These are phyloP conservation scores for Cadophora luteo-olivacea DNA, from an alignment of 2,329 filamentous ascomycete species.

Conservation along the genomic window DNA sequence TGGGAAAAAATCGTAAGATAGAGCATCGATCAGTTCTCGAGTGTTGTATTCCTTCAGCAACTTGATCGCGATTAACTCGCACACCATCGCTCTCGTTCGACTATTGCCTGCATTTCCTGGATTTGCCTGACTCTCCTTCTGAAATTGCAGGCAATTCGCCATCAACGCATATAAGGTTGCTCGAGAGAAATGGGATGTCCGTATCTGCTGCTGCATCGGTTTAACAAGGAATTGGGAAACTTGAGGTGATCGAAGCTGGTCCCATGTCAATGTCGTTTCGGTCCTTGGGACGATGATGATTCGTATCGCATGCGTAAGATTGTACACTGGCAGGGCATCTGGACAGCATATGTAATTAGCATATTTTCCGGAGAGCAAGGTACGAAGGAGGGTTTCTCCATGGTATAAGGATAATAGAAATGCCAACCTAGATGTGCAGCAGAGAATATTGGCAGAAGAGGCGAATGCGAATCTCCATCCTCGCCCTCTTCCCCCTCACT, in stretches of 20 bases:
- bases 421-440: conserved; percentile 74
- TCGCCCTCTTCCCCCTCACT: conserved; percentile 47
- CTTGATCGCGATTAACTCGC: conserved; percentile 89
- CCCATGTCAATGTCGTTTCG: conserved; percentile 93
- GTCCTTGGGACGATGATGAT: conserved; percentile 83
- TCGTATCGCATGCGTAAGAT: conserved; percentile 87
- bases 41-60: conserved; percentile 89
- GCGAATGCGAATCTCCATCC: conserved; percentile 50
- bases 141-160: conserved; percentile 93
- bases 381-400: neutral
- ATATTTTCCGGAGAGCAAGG: neutral
- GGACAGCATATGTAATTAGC: conserved; percentile 20
- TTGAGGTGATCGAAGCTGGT: conserved; percentile 93
- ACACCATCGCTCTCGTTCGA: conserved; percentile 84
- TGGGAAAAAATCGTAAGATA: conserved; percentile 95
- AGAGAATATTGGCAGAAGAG: conserved; percentile 71
- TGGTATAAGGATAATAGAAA: conserved; percentile 35
- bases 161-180: conserved; percentile 89
- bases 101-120: conserved; percentile 85
- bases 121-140: conserved; percentile 82
- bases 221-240: conserved; percentile 95
- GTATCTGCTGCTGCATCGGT: conserved; percentile 91
- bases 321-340: conserved; percentile 90
- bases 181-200: conserved; percentile 80
- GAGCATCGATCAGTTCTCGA: conserved; percentile 87